Base-by-base conservation (phyloP, 495 filamentous ascomycete species). In the Neurospora sp. region DNA sequence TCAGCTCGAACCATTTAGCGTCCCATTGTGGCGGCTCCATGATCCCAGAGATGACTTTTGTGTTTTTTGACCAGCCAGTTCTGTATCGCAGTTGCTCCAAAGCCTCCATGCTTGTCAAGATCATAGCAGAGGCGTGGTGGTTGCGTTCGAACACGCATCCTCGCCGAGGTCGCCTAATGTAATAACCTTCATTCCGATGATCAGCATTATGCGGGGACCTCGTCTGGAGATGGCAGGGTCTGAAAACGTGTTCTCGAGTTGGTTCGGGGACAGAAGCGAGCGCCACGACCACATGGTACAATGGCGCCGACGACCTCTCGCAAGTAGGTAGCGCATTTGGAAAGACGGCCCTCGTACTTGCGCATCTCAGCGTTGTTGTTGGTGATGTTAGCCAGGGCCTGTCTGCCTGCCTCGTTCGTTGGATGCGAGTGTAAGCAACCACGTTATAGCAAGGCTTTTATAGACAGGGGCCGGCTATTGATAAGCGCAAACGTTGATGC, bases 241-340 rank as follows among this genome's bases (percentile, higher is more conserved):
- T 31, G 14, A 27, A 35, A 61, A 61, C 53, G 27, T 35, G 14
- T 17, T 35, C 27, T 8, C 6, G 12, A 35, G 27, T 61, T 61
- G 27, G 35, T 35, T 61, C 53, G 14, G 53, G 27, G 53, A 61
- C 27, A 35, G 22, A 61, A 61, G 53, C 27, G 53, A 35, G 6
- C 12, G 35, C 14, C 53, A 65, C 53, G 27, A 35, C 53, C 53
- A 61, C 53, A 35, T 61, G 12, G 27, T 35, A 35, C 5, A 35
- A 89, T 85, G 77, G 88, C 86, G 48, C 87, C 83, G 27, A 82
- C 80, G 12, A 76, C 78, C 53, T 79, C 76, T 31, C 77, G 81
- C 38, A 85, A 77, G 31, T 79, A 72, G 16, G 71, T 75, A 71
- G 81, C 75, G 74, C 83, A 76, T 42, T 80, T 75, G 61, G 72